Base-by-base conservation (phyloP, 371 early-diverging fungal genomes). In the Lichtheimia ornata region DNA sequence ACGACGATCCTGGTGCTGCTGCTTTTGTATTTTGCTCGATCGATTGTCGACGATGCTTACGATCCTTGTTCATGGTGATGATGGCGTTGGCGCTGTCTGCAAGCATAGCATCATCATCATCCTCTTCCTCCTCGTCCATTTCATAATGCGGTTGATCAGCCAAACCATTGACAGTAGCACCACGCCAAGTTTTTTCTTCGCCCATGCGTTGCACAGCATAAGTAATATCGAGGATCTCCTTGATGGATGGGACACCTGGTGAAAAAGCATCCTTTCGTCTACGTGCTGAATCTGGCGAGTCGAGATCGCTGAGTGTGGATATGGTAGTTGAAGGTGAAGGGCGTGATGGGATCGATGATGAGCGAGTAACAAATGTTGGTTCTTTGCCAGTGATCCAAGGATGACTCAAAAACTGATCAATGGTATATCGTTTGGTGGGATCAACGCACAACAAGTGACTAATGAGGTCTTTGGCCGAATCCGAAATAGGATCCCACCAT, bases 401-500 rank as follows among this genome's bases (percentile, higher is more conserved):
- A 62, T 93, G 91, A 6, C 71, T 67, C 64, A 95, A 76, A 69
- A 94, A 91, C 67, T 91, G 87, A 40, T 87, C 80, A 43, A 94
- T 94, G 0, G 93, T 92, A 67, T 91, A 92, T 43, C 97, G 82
- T 54, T 88, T 76, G 14, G 81, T 79, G 12, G 97, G 96, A 65
- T 94, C 86, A 25, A 96, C 93, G 30, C 85, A 82, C 13, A 98
- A 75, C 66, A 96, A 79, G 52, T 88, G 85, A 6, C 84, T 71
- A n/a, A 98, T 85, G 25, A 97, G 77, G 71, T 94, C 88, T 71
- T 90, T 91, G 64, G 81, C 91, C 69, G 77, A 78, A 27, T 74
- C 73, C 4, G 90, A 89, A 47, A 95, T 88, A 35, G 86, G 84
- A 73, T 94, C 94, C 94, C 94, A 95, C 94, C 94, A 94, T 30